These are phyloP conservation scores for Oryza brachyantha DNA, from an alignment of 176 grass and related monocot genomes.

Conservation along the genomic window DNA sequence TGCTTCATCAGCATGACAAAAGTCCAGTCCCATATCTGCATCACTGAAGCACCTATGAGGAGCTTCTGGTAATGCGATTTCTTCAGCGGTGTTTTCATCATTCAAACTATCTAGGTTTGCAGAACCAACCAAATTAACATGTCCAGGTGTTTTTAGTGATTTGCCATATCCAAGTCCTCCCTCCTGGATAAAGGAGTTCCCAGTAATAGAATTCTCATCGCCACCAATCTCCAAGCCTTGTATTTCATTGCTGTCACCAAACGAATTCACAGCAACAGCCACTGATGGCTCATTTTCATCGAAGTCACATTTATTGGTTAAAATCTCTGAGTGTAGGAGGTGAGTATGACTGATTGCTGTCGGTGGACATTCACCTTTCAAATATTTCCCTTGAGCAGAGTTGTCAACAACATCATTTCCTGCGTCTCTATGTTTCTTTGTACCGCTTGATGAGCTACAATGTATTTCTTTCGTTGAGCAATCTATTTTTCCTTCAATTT, in stretches of 20 bases:
- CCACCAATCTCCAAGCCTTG: slow-evolving; percentile 29
- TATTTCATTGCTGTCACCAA: background rate
- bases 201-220: slow-evolving; percentile 22
- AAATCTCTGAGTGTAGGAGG: slow-evolving; percentile 15
- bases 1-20: background rate
- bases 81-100: background rate
- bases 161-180: slow-evolving; percentile 27
- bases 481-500: slow-evolving; percentile 24
- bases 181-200: slow-evolving; percentile 26
- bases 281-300: background rate
- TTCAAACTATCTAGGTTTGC: background rate
- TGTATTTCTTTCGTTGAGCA: slow-evolving; percentile 12
- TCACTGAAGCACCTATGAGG: slow-evolving; percentile 16
- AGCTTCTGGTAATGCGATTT: background rate
- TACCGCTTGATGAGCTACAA: slow-evolving; percentile 7
- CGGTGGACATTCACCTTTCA: slow-evolving; percentile 30
- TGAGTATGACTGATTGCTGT: slow-evolving; percentile 1
- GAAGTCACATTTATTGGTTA: slow-evolving; percentile 10
- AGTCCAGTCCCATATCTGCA: slow-evolving; percentile 6
- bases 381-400: slow-evolving; percentile 15
- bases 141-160: background rate
- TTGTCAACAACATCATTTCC: slow-evolving; percentile 13
- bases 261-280: slow-evolving; percentile 10
- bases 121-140: slow-evolving; percentile 24
- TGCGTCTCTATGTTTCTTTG: background rate